Percentiles rank a stretch among this genome's conserved stretches.
Evolutionary conservation across 2,329 filamentous ascomycete genomes (phyloP).

Genomic region (Verticillium dahliae): DNA sequence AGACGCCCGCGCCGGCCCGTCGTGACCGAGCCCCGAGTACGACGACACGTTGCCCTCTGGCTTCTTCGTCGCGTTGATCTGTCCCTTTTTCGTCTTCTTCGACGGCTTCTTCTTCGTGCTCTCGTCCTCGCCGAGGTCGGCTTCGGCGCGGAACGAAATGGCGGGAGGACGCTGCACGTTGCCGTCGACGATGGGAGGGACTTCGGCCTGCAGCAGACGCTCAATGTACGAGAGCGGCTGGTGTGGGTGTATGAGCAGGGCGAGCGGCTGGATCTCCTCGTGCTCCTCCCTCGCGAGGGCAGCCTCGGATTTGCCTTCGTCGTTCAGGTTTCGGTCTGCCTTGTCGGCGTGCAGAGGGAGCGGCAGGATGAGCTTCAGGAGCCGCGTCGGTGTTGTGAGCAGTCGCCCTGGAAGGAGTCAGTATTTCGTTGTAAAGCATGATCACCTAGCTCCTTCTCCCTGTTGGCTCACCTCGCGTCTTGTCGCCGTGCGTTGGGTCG

Average conservation of each 20-base stretch:
- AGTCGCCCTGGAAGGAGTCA: constrained; percentile 52
- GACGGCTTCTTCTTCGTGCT: background rate
- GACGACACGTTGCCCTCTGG: constrained; percentile 49
- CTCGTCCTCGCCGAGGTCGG: constrained; percentile 37
- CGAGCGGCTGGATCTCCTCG: constrained; percentile 66
- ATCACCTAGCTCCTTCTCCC: too few species aligned
- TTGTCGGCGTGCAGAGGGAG: constrained; percentile 36
- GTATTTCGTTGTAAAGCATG: background rate
- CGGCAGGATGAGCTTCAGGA: constrained; percentile 76
- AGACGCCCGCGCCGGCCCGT: constrained; percentile 35
- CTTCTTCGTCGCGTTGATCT: constrained; percentile 8
- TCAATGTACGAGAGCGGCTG: constrained; percentile 89
- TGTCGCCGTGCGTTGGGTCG: constrained; percentile 16
- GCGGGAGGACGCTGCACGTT: constrained; percentile 63
- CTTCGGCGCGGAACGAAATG: constrained; percentile 75
- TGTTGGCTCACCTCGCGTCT: constrained; percentile 21
- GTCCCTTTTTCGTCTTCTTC: constrained; percentile 12
- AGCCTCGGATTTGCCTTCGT: background rate
- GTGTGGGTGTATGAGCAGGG: constrained; percentile 79
- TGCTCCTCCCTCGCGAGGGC: constrained; percentile 18
- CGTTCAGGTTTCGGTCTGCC: background rate
- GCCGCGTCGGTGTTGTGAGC: constrained; percentile 70
- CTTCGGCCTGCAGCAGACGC: constrained; percentile 79
- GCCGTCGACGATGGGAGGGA: constrained; percentile 62
- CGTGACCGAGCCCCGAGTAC: constrained; percentile 64